Percentiles rank a stretch among this genome's conserved stretches.
Evolutionary conservation across 2,329 filamentous ascomycete genomes (phyloP).

Genomic region (Leptosphaerulina australis): DNA sequence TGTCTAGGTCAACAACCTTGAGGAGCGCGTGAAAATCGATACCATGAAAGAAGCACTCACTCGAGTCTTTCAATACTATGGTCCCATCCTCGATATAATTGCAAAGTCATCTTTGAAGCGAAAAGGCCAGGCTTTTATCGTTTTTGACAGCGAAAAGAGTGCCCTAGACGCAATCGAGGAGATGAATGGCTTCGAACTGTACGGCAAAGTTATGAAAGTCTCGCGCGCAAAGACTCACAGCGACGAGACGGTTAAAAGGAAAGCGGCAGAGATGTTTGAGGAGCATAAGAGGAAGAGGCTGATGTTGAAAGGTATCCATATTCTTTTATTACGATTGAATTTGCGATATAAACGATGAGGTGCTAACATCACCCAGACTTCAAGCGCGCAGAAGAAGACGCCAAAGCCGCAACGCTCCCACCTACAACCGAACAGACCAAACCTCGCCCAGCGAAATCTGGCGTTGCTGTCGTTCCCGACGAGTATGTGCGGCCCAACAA

Average conservation of each 20-base stretch:
- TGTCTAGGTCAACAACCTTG: conserved; percentile 74
- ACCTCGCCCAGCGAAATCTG: conserved; percentile 69
- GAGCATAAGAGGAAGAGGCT: conserved; percentile 81
- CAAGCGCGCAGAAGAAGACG: conserved; percentile 82
- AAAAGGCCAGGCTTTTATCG: conserved; percentile 94
- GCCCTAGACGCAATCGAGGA: conserved; percentile 84
- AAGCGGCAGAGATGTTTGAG: conserved; percentile 84
- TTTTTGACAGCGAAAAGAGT: conserved; percentile 82
- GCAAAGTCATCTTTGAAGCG: conserved; percentile 89
- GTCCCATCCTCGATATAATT: conserved; percentile 80
- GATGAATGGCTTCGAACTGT: conserved; percentile 89
- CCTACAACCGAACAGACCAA: conserved; percentile 51
- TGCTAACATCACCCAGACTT: conserved; percentile 57
- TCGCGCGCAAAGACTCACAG: conserved; percentile 82
- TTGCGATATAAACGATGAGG: conserved; percentile 16
- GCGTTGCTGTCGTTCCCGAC: conserved; percentile 83
- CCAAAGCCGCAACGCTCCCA: conserved; percentile 76
- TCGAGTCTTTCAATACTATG: conserved; percentile 87
- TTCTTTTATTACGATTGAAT: no score
- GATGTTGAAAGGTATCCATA: conserved; percentile 94
- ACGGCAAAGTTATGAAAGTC: conserved; percentile 86
- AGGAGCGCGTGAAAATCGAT: conserved; percentile 87
- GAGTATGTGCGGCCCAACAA: conserved; percentile 98
- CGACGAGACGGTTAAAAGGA: conserved; percentile 81
- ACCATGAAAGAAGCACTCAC: conserved; percentile 73